A percentile compares a stretch with the other conserved stretches of the same genome.
These are phyloP conservation scores for Termitomyces sp. DNA, from an alignment of 768 basidiomycete species.

Conservation along the genomic window DNA sequence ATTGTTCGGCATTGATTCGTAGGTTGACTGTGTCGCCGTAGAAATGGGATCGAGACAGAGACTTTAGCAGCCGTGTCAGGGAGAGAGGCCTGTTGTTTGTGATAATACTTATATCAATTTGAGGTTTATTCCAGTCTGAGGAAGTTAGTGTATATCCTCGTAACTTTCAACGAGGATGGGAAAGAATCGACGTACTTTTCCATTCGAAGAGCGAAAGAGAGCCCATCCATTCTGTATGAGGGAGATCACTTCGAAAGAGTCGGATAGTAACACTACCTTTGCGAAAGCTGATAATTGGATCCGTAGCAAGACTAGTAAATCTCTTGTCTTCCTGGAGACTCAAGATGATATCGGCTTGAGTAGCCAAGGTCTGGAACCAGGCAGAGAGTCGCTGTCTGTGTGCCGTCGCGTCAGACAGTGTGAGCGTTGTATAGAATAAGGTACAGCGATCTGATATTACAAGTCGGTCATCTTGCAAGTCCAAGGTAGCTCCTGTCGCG, in stretches of 20 bases:
- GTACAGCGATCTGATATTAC: constrained; percentile 10
- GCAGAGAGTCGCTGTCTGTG: constrained; percentile 8
- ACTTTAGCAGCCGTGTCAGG: constrained; percentile 58
- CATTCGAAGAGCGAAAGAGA: constrained; percentile 52
- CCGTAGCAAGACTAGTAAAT: constrained; percentile 9
- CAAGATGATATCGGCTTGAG: constrained; percentile 26
- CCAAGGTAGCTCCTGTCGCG: not conserved
- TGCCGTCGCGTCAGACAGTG: not conserved
- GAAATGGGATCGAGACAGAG: constrained; percentile 51
- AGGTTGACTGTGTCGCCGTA: constrained; percentile 65
- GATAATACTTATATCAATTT: constrained; percentile 65
- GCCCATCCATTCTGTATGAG: constrained; percentile 56
- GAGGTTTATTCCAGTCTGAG: constrained; percentile 71
- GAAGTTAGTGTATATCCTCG: constrained; percentile 9
- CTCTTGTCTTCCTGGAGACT: constrained; percentile 23
- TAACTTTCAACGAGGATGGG: constrained; percentile 1
- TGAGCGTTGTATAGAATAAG: constrained; percentile 11
- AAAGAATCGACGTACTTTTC: constrained; percentile 34
- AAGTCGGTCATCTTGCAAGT: constrained; percentile 1
- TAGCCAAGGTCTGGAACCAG: constrained; percentile 26
- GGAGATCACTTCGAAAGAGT: constrained; percentile 44
- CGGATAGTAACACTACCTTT: constrained; percentile 29
- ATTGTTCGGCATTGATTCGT: constrained; percentile 72
- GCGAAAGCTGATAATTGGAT: constrained; percentile 5
- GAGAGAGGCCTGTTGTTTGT: constrained; percentile 75